These are phyloP conservation scores for Porcisia deanei DNA, from an alignment of 208 protist species.

Conservation along the genomic window DNA sequence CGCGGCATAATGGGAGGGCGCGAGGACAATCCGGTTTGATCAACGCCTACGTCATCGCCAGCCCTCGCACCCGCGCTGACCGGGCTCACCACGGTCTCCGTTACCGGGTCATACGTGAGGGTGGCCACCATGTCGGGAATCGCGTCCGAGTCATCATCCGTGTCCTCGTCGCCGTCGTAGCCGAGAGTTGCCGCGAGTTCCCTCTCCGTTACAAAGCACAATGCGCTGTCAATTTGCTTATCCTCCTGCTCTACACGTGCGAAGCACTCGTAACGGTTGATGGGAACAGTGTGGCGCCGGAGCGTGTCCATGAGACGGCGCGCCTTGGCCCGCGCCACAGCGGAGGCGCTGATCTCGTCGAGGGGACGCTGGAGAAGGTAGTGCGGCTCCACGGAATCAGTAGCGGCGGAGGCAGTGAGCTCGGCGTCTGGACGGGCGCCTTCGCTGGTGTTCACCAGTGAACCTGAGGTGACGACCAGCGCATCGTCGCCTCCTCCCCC, in stretches of 20 bases:
- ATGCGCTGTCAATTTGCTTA: constrained; percentile 26
- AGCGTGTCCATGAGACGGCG: constrained; percentile 68
- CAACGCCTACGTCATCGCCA: neutral
- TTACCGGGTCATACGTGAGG: constrained; percentile 26
- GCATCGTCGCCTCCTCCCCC: neutral
- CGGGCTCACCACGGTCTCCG: neutral
- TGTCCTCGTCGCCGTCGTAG: constrained; percentile 3
- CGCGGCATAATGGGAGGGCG: constrained; percentile 15
- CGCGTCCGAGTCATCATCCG: constrained; percentile 35
- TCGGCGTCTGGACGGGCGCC: neutral
- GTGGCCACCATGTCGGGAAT: constrained; percentile 36
- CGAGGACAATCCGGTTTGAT: constrained; percentile 2
- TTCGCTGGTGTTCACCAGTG: neutral
- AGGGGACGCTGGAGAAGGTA: constrained; percentile 40
- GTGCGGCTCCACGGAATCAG: constrained; percentile 3
- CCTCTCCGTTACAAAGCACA: constrained; percentile 25
- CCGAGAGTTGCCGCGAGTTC: constrained; percentile 17
- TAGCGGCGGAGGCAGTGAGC: neutral
- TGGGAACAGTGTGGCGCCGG: constrained; percentile 62
- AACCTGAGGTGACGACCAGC: neutral
- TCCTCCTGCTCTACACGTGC: constrained; percentile 42
- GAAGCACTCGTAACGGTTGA: constrained; percentile 74
- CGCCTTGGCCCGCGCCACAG: constrained; percentile 73
- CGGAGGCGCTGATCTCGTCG: constrained; percentile 67
- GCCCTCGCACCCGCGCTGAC: neutral